phyloP scores from a whole-genome alignment of 371 early-diverging fungal genomes.

The Mucor sp. region DNA sequence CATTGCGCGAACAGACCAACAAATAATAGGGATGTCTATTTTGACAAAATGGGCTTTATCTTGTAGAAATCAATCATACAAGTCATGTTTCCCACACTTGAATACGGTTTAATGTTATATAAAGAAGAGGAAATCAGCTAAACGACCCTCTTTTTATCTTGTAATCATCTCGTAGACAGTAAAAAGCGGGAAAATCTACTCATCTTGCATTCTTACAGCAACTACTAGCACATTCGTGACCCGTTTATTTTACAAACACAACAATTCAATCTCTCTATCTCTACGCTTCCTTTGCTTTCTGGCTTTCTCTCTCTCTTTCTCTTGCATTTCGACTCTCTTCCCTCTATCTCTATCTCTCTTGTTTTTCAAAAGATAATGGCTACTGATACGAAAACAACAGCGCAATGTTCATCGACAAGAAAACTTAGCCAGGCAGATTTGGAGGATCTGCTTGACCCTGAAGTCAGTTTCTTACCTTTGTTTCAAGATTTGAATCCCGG shows the following conservation, averaged over 20 bases:
- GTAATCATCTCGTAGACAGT: neutral
- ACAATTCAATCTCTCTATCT: neutral
- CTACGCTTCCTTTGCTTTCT: neutral
- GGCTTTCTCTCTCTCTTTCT: neutral
- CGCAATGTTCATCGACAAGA: neutral
- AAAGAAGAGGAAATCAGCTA: neutral
- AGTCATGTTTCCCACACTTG: conserved; percentile 2
- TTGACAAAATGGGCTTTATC: neutral
- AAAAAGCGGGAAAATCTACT: neutral
- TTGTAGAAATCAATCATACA: neutral
- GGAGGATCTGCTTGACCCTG: neutral
- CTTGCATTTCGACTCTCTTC: neutral
- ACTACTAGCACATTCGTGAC: neutral
- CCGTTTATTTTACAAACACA: neutral
- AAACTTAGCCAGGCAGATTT: conserved; percentile 5
- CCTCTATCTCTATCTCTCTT: neutral
- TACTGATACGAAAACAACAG: neutral
- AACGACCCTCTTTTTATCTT: neutral
- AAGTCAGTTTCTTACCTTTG: neutral
- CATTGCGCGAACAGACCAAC: conserved; percentile 6
- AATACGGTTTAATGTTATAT: neutral
- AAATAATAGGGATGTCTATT: neutral
- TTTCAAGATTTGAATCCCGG: conserved; percentile 9
- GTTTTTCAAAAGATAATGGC: neutral
- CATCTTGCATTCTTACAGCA: neutral